Evolutionary conservation across 306 rosid genomes (phyloP), one percentile per base, ranked within the genome.

Genomic region (Ammopiptanthus mongolicus): DNA sequence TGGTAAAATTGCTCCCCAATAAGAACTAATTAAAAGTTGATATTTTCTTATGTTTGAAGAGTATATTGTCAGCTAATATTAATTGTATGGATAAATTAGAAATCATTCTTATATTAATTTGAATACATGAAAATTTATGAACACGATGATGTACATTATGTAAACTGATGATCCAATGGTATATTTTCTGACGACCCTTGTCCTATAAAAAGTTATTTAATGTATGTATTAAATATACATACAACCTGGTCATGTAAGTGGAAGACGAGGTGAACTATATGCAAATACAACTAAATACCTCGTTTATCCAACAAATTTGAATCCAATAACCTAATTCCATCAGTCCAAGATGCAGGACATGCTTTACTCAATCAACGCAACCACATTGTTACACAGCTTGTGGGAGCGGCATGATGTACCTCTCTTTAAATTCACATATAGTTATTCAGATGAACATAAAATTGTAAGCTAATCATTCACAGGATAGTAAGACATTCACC

Each of bases 31-130:
- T 29, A 46, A 73, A 52, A 14, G 15, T 44, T 36, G 69, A 69
- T 60, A 31, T 48, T 67, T 56, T 58, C 44, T 77, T 71, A 15
- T 42, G 21, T 22, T 76, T 42, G 52, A 77, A 66, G 51, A 58
- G 33, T 50, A 64, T 18, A 56, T 25, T 48, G 31, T 37, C 58
- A 23, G 31, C 29, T 48, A 58, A 37, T 67, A 56, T 57, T 48
- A 71, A 58, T 65, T 15, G 34, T 29, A 25, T 50, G 71, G 65
- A 71, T 23, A 47, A 77, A 72, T 71, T 82, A 71, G 19, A 77
- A 56, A 76, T 57, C 78, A 46, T 17, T 47, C 19, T 64, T 44
- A 5, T 4, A 48, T 28, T 29, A 41, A 37, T 51, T 51, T 17
- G 48, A 53, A 46, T 72, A 19, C 73, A 58, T 14, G 12, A 66